A percentile compares a stretch with the other conserved stretches of the same genome.
Evolutionary conservation across 306 rosid species (phyloP).

Genomic region (Quercus berberidifolia): DNA sequence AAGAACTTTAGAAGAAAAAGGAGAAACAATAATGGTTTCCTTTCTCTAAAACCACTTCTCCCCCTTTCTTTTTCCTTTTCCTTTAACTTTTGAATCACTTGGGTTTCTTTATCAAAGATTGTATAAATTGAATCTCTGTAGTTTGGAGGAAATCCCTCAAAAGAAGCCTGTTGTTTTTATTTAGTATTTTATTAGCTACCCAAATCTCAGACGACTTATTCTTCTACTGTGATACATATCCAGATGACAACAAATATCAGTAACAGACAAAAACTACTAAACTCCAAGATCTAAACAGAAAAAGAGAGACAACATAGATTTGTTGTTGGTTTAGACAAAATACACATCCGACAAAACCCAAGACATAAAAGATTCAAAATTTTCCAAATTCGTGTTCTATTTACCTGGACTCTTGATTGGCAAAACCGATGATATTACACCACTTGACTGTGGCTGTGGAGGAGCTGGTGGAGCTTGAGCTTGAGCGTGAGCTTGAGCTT

Average conservation of each 20-base stretch:
- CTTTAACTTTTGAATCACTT: conserved; percentile 51
- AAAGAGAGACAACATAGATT: conserved; percentile 7
- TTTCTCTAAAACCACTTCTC: conserved; percentile 32
- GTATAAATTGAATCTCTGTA: conserved; percentile 25
- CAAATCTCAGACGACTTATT: conserved; percentile 32
- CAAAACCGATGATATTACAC: conserved; percentile 36
- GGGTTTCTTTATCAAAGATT: conserved; percentile 30
- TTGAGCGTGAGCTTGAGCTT: not conserved
- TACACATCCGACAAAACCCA: conserved; percentile 41
- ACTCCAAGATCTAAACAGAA: conserved; percentile 38
- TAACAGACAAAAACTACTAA: conserved; percentile 75
- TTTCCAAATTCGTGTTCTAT: conserved; percentile 13
- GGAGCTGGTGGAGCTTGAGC: conserved; percentile 24
- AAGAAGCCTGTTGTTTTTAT: conserved; percentile 15
- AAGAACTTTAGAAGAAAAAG: conserved; percentile 39
- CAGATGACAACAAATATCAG: conserved; percentile 38
- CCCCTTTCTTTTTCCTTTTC: conserved; percentile 29
- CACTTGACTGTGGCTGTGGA: conserved; percentile 42
- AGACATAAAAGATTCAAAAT: conserved; percentile 16
- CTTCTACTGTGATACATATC: conserved; percentile 15
- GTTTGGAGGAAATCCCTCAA: conserved; percentile 23
- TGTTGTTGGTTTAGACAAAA: conserved; percentile 18
- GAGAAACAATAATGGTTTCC: conserved; percentile 40
- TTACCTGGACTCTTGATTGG: conserved; percentile 60
- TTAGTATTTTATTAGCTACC: conserved; percentile 30